Evolutionary conservation across 257 asterid species (phyloP), one percentile per base, ranked within the genome.

Genomic region (Anisodus tanguticus): DNA sequence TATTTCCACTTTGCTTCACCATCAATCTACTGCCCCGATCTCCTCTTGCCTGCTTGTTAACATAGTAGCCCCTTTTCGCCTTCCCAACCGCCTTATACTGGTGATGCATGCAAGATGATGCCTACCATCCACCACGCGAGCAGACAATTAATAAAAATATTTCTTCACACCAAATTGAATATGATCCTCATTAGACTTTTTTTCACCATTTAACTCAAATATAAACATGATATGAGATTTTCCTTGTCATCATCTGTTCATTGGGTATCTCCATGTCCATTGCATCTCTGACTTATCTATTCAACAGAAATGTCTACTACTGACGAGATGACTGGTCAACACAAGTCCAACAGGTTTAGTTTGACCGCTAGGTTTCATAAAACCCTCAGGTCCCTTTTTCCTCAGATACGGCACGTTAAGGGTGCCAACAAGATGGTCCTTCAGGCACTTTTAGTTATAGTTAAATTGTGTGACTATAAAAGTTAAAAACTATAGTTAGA

Each of bases 31-130:
- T 26, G 58, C 63, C 81, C 49, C 45, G 5, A 53, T 53, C 64
- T 77, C 66, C 49, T 31, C 43, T 12, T 31, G 82, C 64, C 64
- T 53, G 63, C 62, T 77, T 53, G 82, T 77, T 53, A 55, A 53
- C 47, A 13, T 53, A 53, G 81, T 13, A 53, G 11, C 47, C 49
- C 64, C 22, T 76, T 76, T 76, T 76, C 4, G 45, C 47, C 81
- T 76, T 53, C 81, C 81, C 81, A 51, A 54, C 47, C 22, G 64
- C 43, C 63, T 76, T 51, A n/a, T 45, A 53, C 3, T 9, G 2
- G 47, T 7, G 26, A 76, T n/a, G 31, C 16, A 77, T 26, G 39
- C 64, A 77, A 77, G 64, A 77, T 13, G 63, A 53, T 77, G 64
- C 64, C 64, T 13, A 77, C 64, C 31, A 77, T 53, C 64, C 9